phyloP scores from a whole-genome alignment of 129 eudicot species.

The Oenanthe sinensis region DNA sequence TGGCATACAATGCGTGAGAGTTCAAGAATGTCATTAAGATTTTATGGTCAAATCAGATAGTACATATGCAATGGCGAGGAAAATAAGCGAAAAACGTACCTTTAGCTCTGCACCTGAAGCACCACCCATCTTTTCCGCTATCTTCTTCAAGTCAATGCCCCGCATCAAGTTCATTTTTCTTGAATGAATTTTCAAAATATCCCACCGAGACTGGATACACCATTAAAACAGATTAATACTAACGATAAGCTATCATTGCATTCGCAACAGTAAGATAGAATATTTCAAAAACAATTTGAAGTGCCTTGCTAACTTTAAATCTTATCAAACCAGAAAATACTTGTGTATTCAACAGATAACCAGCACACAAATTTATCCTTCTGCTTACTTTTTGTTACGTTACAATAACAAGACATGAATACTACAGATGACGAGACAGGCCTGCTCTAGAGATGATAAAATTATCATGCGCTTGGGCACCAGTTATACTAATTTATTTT shows the following conservation, averaged over 20 bases:
- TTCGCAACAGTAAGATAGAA: neutral
- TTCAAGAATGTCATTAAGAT: neutral
- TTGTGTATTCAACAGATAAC: no score
- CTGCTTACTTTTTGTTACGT: no score
- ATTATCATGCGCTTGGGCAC: no score
- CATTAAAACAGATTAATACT: neutral
- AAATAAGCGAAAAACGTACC: neutral
- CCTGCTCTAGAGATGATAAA: no score
- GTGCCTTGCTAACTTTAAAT: neutral
- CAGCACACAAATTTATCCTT: no score
- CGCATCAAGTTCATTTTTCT: constrained; percentile 19
- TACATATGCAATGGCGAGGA: neutral
- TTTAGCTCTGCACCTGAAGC: constrained; percentile 32
- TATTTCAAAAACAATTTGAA: no score
- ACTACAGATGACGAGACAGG: no score
- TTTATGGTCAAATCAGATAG: neutral
- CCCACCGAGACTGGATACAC: constrained; percentile 21
- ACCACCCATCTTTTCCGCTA: constrained; percentile 19
- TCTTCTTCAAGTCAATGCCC: constrained; percentile 10
- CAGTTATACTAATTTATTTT: no score
- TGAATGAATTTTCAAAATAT: constrained; percentile 26
- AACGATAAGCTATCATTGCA: neutral
- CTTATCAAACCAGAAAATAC: neutral
- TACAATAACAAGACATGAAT: no score
- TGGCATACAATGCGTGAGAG: neutral